Conservation (phyloP, 116 monocot species). For the Papilionanthe hybrid region DNA sequence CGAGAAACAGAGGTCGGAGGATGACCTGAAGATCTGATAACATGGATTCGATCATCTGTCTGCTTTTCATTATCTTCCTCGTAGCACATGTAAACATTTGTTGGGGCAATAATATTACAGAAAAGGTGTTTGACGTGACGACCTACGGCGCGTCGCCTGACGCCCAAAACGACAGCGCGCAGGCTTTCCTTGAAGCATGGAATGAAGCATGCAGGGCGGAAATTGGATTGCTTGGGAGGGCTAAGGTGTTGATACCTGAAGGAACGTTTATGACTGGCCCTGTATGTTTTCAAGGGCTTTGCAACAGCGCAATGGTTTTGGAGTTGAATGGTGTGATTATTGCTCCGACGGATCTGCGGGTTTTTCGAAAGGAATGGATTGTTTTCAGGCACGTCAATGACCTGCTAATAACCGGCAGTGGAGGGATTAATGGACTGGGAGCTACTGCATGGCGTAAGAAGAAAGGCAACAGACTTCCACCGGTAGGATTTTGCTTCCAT, state of each 20-base stretch:
- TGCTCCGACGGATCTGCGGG: conserved; percentile 17
- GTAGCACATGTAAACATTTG: neutral
- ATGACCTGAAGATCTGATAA: neutral
- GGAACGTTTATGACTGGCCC: conserved; percentile 34
- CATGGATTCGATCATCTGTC: neutral
- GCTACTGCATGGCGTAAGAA: conserved; percentile 25
- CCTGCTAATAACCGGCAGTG: conserved; percentile 23
- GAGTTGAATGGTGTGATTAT: conserved; percentile 24
- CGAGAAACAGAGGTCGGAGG: neutral
- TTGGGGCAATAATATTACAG: neutral
- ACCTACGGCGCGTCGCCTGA: conserved; percentile 1
- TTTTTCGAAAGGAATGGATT: conserved; percentile 19
- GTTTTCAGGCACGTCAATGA: conserved; percentile 25
- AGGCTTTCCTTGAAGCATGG: conserved; percentile 20
- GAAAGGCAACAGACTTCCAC: conserved; percentile 26
- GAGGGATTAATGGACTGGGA: conserved; percentile 35
- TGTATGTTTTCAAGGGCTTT: conserved; percentile 40
- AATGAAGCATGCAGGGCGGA: conserved; percentile 11
- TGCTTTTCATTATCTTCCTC: neutral
- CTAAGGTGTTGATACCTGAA: conserved; percentile 20
- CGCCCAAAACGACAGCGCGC: conserved; percentile 2
- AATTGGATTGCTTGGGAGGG: neutral
- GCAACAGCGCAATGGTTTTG: conserved; percentile 29
- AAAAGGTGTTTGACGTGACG: conserved; percentile 1
- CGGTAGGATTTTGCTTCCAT: conserved; percentile 5